These are phyloP conservation scores for Ascobolus immersus DNA, from an alignment of 495 filamentous ascomycete genomes.

Conservation along the genomic window DNA sequence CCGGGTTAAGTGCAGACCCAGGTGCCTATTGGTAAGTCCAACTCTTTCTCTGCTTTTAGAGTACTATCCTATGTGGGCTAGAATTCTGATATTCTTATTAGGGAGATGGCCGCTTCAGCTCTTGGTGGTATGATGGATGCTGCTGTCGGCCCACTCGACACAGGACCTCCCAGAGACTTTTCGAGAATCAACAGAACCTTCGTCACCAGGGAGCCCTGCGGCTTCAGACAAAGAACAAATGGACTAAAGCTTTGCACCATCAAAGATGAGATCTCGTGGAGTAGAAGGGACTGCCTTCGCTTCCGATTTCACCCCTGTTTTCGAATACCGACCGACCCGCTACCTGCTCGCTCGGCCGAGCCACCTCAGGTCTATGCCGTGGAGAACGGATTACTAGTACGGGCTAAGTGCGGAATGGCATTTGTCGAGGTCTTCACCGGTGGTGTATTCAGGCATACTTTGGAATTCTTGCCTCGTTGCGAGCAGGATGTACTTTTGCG, in stretches of 20 bases:
- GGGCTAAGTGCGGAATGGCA: slow-evolving; percentile 53
- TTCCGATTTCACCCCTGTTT: slow-evolving; percentile 87
- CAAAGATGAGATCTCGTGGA: slow-evolving; percentile 3
- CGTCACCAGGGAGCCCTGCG: slow-evolving; percentile 12
- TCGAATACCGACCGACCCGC: slow-evolving; percentile 47
- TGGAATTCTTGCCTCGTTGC: slow-evolving; percentile 48
- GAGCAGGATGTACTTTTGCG: slow-evolving; percentile 47
- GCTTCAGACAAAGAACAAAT: slow-evolving; percentile 11
- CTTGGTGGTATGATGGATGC: slow-evolving; percentile 13
- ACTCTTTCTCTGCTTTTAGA: slow-evolving; percentile 2
- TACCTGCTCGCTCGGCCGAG: slow-evolving; percentile 42
- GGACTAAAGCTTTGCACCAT: slow-evolving; percentile 8
- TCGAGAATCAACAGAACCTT: slow-evolving; percentile 10
- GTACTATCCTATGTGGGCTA: no score
- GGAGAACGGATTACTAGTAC: slow-evolving; percentile 57
- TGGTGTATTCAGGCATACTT: slow-evolving; percentile 44
- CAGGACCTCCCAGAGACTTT: slow-evolving; percentile 9
- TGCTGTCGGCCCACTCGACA: slow-evolving; percentile 11
- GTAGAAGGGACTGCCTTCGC: slow-evolving; percentile 34
- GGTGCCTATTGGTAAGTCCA: slow-evolving; percentile 11
- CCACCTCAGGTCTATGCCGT: slow-evolving; percentile 75
- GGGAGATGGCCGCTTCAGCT: slow-evolving; percentile 11
- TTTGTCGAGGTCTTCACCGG: slow-evolving; percentile 59
- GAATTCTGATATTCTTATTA: no score
- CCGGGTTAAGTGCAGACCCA: slow-evolving; percentile 5